A percentile compares a stretch with the other conserved stretches of the same genome.
Conservation (phyloP, 2,329 filamentous ascomycete genomes). For the Cercospora sp. region DNA sequence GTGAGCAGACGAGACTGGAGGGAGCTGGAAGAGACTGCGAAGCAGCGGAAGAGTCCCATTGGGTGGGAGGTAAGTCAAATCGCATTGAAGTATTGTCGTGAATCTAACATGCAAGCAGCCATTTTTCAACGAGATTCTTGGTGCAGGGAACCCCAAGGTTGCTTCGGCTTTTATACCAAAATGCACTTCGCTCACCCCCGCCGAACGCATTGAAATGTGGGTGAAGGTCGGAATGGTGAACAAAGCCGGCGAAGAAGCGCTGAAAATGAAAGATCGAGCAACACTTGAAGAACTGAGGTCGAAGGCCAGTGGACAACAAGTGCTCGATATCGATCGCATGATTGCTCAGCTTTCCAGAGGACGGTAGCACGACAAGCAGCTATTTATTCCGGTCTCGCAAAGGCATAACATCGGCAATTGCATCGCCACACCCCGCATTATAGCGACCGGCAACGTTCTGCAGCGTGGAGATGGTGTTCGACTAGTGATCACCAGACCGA, state of each 20-base stretch:
- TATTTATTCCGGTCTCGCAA: neutral
- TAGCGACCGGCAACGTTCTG: neutral
- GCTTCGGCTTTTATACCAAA: conserved; percentile 85
- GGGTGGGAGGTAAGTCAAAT: conserved; percentile 78
- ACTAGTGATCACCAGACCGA: neutral
- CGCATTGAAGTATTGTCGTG: neutral
- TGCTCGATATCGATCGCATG: conserved; percentile 80
- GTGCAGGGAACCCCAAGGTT: conserved; percentile 85
- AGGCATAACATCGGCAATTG: conserved; percentile 5
- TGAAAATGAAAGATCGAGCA: conserved; percentile 74
- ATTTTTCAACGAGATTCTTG: conserved; percentile 85
- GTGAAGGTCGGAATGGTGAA: conserved; percentile 89
- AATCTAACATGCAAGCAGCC: conserved; percentile 55
- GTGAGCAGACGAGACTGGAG: conserved; percentile 89
- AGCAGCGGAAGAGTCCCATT: conserved; percentile 80
- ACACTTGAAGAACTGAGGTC: conserved; percentile 71
- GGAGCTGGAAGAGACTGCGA: conserved; percentile 83
- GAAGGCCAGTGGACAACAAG: conserved; percentile 68
- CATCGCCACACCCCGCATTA: neutral
- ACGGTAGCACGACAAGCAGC: conserved; percentile 21
- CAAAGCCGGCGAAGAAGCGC: conserved; percentile 88
- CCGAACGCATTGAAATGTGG: conserved; percentile 85
- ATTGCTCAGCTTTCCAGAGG: conserved; percentile 52
- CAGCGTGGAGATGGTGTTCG: neutral
- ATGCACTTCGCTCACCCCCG: conserved; percentile 68